Percentiles rank a stretch among this genome's conserved stretches.
Evolutionary conservation across 148 eudicot genomes (phyloP).

Genomic region (Silene conica): DNA sequence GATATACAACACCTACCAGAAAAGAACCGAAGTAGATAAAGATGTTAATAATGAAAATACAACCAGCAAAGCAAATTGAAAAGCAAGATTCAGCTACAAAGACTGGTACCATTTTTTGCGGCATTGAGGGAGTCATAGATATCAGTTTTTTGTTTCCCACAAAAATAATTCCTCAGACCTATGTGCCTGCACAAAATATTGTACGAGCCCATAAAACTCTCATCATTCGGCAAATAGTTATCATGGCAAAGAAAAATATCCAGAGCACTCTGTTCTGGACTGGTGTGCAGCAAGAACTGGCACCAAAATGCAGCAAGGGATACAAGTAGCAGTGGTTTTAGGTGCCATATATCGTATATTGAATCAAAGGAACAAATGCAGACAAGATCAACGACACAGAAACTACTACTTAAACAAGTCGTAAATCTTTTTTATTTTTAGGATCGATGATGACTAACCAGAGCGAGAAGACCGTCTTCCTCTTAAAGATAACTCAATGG

Average conservation of each 20-base stretch:
- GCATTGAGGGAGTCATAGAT: constrained; percentile 67
- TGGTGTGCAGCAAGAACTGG: too few relatives aligned
- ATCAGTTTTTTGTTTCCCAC: constrained; percentile 76
- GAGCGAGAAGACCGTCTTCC: too few relatives aligned
- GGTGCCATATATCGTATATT: too few relatives aligned
- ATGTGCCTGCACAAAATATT: constrained; percentile 53
- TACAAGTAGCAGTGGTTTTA: too few relatives aligned
- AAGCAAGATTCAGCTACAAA: constrained; percentile 2
- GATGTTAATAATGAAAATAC: background rate
- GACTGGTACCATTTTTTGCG: constrained; percentile 56
- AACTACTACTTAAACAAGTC: too few relatives aligned
- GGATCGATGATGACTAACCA: too few relatives aligned
- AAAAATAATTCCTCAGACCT: constrained; percentile 76
- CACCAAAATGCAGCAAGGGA: too few relatives aligned
- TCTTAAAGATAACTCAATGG: too few relatives aligned
- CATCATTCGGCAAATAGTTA: background rate
- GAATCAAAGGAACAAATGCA: too few relatives aligned
- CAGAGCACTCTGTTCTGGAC: too few relatives aligned
- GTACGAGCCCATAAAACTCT: constrained; percentile 17
- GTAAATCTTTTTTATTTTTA: too few relatives aligned
- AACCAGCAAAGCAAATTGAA: constrained; percentile 1
- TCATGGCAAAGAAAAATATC: background rate
- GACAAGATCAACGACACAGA: too few relatives aligned
- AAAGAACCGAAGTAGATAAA: background rate
- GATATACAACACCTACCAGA: background rate